phyloP scores from a whole-genome alignment of 768 basidiomycete species.

The Mycena epipterygia region DNA sequence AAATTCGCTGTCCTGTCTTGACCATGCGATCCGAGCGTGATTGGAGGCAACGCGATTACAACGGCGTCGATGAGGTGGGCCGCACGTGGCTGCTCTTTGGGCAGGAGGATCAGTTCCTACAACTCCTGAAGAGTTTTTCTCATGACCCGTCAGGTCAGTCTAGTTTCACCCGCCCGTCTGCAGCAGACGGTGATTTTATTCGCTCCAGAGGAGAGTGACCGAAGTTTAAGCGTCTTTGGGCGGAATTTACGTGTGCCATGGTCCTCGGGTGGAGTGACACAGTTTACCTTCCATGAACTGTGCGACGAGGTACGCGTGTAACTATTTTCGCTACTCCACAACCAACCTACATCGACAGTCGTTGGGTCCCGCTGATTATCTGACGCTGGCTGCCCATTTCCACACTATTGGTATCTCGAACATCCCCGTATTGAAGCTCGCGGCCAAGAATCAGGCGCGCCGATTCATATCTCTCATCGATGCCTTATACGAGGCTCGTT shows the following conservation, averaged over 20 bases:
- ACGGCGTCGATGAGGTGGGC: conserved; percentile 27
- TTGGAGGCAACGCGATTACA: conserved; percentile 52
- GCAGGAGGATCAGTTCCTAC: conserved; percentile 41
- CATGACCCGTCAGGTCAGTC: background rate
- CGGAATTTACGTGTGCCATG: conserved; percentile 60
- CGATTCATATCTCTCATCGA: conserved; percentile 74
- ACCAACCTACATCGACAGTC: conserved; percentile 40
- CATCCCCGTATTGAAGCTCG: conserved; percentile 64
- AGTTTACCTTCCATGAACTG: conserved; percentile 64
- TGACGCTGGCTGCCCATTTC: conserved; percentile 64
- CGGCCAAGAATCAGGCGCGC: conserved; percentile 70
- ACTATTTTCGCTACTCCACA: background rate
- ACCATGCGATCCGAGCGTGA: conserved; percentile 60
- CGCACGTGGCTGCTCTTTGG: conserved; percentile 50
- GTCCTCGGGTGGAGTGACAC: conserved; percentile 53
- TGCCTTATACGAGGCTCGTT: conserved; percentile 65
- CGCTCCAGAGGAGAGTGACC: conserved; percentile 36
- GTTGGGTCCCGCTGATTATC: conserved; percentile 70
- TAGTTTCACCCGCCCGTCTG: background rate
- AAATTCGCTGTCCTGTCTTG: conserved; percentile 64
- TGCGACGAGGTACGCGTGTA: conserved; percentile 52
- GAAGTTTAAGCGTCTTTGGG: conserved; percentile 62
- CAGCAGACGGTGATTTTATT: background rate
- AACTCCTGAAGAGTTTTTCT: conserved; percentile 26
- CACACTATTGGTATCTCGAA: conserved; percentile 63